phyloP scores from a whole-genome alignment of 257 asterid genomes.

The Solanum dulcamara region DNA sequence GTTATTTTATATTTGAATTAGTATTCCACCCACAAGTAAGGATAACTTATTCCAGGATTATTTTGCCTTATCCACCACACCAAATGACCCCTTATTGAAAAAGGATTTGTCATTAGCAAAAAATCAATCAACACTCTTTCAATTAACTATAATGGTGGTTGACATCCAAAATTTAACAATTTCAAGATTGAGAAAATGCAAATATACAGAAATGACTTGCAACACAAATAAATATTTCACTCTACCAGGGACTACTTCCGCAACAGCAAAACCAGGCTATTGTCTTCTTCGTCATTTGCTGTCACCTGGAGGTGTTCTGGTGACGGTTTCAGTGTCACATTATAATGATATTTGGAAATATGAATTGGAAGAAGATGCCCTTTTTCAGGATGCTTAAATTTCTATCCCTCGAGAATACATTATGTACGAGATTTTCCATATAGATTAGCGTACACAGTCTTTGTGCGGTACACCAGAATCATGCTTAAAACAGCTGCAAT shows the following conservation, averaged over 20 bases:
- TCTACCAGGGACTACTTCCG: neutral
- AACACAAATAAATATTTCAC: neutral
- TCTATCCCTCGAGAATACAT: neutral
- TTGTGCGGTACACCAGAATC: constrained; percentile 72
- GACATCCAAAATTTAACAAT: neutral
- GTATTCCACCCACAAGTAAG: no score
- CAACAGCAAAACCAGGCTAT: neutral
- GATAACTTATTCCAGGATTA: no score
- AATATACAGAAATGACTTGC: neutral
- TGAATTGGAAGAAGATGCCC: neutral
- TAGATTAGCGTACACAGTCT: constrained; percentile 41
- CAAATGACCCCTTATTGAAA: no score
- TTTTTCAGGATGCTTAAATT: neutral
- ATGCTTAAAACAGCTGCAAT: constrained; percentile 52
- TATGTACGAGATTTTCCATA: constrained; percentile 37
- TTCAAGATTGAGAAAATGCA: neutral
- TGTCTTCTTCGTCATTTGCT: neutral
- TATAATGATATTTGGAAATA: neutral
- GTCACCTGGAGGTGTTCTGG: neutral
- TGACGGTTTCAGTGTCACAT: neutral
- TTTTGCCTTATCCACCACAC: no score
- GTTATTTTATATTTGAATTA: no score
- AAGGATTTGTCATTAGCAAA: neutral
- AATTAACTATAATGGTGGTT: neutral
- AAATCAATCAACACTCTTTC: neutral